Base-by-base conservation (phyloP, 1,284 basidiomycete genomes). In the Pholiota adiposa region DNA sequence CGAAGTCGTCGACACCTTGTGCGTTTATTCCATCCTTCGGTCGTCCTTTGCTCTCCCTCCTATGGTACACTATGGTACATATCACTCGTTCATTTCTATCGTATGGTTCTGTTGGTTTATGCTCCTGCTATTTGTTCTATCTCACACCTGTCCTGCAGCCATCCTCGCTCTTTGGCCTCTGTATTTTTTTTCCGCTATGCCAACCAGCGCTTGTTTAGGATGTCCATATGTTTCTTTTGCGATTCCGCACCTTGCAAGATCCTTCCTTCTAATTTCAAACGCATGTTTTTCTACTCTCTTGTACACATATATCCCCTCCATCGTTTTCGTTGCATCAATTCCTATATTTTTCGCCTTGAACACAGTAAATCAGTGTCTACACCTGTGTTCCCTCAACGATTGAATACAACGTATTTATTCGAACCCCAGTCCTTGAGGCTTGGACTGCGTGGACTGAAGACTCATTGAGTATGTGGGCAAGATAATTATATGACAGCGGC, bases 361-460 rank as follows among this genome's bases (percentile, higher is more conserved):
- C 46, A 53, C 41, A 36, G 41, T 40, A 48, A 7, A 29, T 33
- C 33, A 40, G 23, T 38, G 48, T 62, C 56, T 56, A 52, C 54
- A 44, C 58, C 31, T 52, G 27, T 34, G 49, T 25, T 19, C 27
- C 29, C 29, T 33, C 21, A 40, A 49, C 25, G 19, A 56, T 41
- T 21, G 51, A 63, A 63, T 63, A 41, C 55, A 63, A 60, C 12
- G 48, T 63, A 60, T 63, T 63, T 60, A 58, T 63, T 57, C 52
- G 25, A 49, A 33, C 56, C 50, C 25, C 58, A 40, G 31, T 57
- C 23, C 51, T 29, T 25, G 29, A 9, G 27, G 31, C 40, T 33
- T 33, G 31, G 16, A 16, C 19, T 21, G 16, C 33, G 34, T 23
- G 48, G 52, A 19, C 18, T 18, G 16, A 44, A 16, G 9, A 7